Conservation (phyloP, 805 yeast genomes). For the Zygosaccharomyces lentus region DNA sequence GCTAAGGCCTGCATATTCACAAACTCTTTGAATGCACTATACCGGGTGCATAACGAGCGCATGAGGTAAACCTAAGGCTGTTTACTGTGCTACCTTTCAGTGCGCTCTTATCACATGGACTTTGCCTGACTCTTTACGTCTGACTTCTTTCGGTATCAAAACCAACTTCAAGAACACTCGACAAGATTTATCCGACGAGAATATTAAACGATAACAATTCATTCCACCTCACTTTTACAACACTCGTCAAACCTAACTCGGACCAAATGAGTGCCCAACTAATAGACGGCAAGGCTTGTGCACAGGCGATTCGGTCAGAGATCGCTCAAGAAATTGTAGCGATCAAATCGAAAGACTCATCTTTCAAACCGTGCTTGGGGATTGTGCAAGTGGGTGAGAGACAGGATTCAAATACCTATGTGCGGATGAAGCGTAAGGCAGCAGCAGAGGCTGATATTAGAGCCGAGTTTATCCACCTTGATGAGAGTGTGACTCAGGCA, state of each 20-base stretch:
- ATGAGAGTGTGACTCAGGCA: slow-evolving; percentile 56
- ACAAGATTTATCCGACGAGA: not conserved
- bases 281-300: slow-evolving; percentile 61
- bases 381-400: slow-evolving; percentile 88
- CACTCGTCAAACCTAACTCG: not conserved
- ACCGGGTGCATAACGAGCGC: too few relatives aligned
- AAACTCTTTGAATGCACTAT: too few relatives aligned
- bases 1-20: too few relatives aligned
- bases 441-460: slow-evolving; percentile 76
- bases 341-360: slow-evolving; percentile 40
- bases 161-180: not conserved
- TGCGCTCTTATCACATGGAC: slow-evolving; percentile 3
- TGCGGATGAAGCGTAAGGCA: slow-evolving; percentile 85
- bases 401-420: slow-evolving; percentile 89
- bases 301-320: slow-evolving; percentile 47
- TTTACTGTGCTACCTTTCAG: not conserved
- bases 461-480: slow-evolving; percentile 61
- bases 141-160: slow-evolving; percentile 7
- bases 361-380: slow-evolving; percentile 71
- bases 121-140: slow-evolving; percentile 4
- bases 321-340: slow-evolving; percentile 48
- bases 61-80: too few relatives aligned
- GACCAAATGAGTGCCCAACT: slow-evolving; percentile 21
- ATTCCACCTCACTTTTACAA: not conserved
- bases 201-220: not conserved